Base-by-base conservation (phyloP, 768 basidiomycete species). In the Hydnomerulius pinastri region DNA sequence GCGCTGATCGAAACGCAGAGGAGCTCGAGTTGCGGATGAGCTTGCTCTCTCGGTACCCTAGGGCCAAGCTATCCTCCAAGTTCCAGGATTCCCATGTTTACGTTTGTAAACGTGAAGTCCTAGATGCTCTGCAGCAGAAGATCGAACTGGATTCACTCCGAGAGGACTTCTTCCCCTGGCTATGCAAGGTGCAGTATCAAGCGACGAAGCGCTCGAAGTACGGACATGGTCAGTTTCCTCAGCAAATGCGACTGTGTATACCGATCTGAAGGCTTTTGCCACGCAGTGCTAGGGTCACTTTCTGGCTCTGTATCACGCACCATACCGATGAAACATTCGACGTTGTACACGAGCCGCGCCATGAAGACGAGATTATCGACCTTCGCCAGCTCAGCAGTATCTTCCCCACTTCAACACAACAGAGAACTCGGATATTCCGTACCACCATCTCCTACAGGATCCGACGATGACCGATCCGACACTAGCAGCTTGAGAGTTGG, bases 81-180 rank as follows among this genome's bases (percentile, higher is more conserved):
- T 76, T 87, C 28, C 82, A 85, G 55, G 94, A 97, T 61, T 90
- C 94, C 1, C 94, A 97, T 67, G 88, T 96, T 27, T 97, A 96
- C 60, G 83, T 96, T 28, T 93, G 92, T 72, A 80, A 82, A 55
- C 80, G 81, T 51, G 77, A 81, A 15, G 75, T 96, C 7, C 73
- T 97, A 21, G 85, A 91, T 50, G 75, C 83, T 11, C 72, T 94
- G 23, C 77, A 81, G 10, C 78, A 82, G 52, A 90, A 90, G 59
- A 71, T 71, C 4, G 78, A 83, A 57, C 77, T 94, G 35, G 86
- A 91, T 43, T 96, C 93, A 13, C 76, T 98, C 44, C 79, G 88
- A 43, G 89, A 95, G 66, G 92, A 97, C 52, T 90, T 97, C 60
- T 65, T 98, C 10, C 95, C 95, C 0, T 97, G 93, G 91, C 64